Conservation (phyloP, 768 basidiomycete genomes). For the Russula vinacea region DNA sequence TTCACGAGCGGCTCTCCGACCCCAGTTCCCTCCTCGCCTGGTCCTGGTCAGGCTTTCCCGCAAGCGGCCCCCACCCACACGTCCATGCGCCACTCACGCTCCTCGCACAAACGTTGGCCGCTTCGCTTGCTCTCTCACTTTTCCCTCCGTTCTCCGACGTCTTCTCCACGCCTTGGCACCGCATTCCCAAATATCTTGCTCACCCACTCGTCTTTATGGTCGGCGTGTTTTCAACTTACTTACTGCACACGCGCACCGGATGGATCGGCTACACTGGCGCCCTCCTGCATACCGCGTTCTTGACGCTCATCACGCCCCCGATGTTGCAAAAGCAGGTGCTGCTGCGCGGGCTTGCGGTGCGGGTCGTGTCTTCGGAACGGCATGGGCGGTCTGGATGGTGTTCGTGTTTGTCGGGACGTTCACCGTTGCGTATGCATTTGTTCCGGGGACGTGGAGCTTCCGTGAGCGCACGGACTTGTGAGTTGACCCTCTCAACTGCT, state of each 20-base stretch:
- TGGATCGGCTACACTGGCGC: conserved; percentile 73
- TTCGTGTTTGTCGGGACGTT: conserved; percentile 69
- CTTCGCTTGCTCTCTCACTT: conserved; percentile 43
- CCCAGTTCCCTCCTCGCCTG: conserved; percentile 76
- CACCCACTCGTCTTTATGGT: conserved; percentile 54
- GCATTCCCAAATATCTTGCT: conserved; percentile 33
- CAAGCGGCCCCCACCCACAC: conserved; percentile 70
- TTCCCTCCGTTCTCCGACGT: conserved; percentile 17
- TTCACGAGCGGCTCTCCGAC: conserved; percentile 73
- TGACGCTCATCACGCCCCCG: conserved; percentile 59
- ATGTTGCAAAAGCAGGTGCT: conserved; percentile 49
- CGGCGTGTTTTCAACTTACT: conserved; percentile 51
- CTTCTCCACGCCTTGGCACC: neutral
- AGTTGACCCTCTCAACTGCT: conserved; percentile 34
- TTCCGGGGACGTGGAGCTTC: conserved; percentile 72
- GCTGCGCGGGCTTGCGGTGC: conserved; percentile 37
- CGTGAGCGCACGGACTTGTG: conserved; percentile 76
- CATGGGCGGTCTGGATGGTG: conserved; percentile 59
- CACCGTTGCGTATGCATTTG: conserved; percentile 89
- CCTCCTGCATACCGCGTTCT: conserved; percentile 57
- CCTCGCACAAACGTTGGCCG: conserved; percentile 56
- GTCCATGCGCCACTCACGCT: conserved; percentile 69
- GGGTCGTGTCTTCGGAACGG: conserved; percentile 51
- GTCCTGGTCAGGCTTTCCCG: conserved; percentile 86
- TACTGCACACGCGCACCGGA: conserved; percentile 57